A percentile compares a stretch with the other conserved stretches of the same genome.
Conservation (phyloP, 2,329 filamentous ascomycete genomes). For the Xylaria sp. region DNA sequence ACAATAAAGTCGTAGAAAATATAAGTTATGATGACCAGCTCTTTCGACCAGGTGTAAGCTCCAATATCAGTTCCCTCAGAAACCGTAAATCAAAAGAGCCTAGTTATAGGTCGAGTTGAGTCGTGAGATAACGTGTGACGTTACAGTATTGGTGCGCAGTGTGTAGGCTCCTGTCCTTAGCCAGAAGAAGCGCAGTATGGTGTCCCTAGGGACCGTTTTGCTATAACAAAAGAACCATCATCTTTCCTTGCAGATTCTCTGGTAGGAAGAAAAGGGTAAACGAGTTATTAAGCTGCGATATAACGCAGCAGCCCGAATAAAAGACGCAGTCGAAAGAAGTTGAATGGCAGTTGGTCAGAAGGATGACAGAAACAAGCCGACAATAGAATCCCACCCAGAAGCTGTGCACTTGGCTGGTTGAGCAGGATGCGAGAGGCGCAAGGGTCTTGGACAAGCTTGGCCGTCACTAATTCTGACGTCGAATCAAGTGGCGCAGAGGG, state of each 20-base stretch:
- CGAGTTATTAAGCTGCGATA: background rate
- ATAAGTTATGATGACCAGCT: constrained; percentile 2
- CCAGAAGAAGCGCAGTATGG: constrained; percentile 44
- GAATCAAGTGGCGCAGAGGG: constrained; percentile 40
- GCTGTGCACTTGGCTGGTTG: constrained; percentile 32
- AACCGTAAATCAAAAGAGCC: constrained; percentile 19
- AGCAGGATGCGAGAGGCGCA: constrained; percentile 42
- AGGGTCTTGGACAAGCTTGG: constrained; percentile 46
- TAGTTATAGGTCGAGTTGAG: constrained; percentile 31
- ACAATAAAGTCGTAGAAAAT: constrained; percentile 25
- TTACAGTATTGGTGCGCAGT: constrained; percentile 34
- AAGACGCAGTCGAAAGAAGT: constrained; percentile 22
- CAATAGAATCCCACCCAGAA: constrained; percentile 27
- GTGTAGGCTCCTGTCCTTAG: constrained; percentile 45
- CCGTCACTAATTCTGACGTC: constrained; percentile 45
- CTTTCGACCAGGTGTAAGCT: background rate
- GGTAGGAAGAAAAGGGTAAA: constrained; percentile 27
- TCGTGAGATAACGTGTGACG: constrained; percentile 12
- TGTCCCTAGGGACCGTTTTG: constrained; percentile 57
- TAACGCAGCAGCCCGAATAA: constrained; percentile 30
- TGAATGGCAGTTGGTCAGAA: constrained; percentile 14
- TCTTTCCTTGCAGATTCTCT: constrained; percentile 26
- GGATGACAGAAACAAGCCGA: constrained; percentile 20
- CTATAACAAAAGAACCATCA: constrained; percentile 53
- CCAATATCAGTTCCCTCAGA: constrained; percentile 20